These are phyloP conservation scores for Penicillium sp. DNA, from an alignment of 2,329 filamentous ascomycete species.

Conservation along the genomic window DNA sequence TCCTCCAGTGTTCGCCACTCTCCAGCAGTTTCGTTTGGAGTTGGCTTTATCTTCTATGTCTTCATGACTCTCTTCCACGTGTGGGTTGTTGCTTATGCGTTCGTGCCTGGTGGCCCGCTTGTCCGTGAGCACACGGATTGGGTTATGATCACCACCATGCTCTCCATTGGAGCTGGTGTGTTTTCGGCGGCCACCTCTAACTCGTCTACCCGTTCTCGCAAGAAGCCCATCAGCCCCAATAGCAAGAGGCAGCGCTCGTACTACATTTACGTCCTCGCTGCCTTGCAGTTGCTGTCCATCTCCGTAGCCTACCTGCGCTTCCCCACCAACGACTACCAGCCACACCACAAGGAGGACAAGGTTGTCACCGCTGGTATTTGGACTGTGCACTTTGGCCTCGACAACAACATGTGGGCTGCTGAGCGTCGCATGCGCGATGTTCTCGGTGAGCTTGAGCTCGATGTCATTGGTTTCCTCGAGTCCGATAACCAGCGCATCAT, in stretches of 20 bases:
- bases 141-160: conserved; percentile 84
- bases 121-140: conserved; percentile 94
- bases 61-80: conserved; percentile 94
- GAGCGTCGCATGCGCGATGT: conserved; percentile 89
- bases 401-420: conserved; percentile 98
- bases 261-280: conserved; percentile 65
- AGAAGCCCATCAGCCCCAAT: conserved; percentile 35
- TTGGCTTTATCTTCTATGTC: conserved; percentile 89
- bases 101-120: conserved; percentile 87
- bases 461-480: conserved; percentile 91
- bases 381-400: conserved; percentile 96
- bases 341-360: conserved; percentile 83
- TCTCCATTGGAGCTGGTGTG: conserved; percentile 76
- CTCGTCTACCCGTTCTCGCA: conserved; percentile 39
- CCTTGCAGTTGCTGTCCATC: conserved; percentile 73
- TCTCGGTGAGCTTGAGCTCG: conserved; percentile 90
- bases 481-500: conserved; percentile 94
- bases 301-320: conserved; percentile 83
- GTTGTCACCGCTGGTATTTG: conserved; percentile 92
- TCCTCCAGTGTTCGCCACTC: conserved; percentile 68
- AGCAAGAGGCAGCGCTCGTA: conserved; percentile 56
- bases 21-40: conserved; percentile 74
- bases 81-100: conserved; percentile 97
- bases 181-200: conserved; percentile 60
- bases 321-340: conserved; percentile 83